Conservation (phyloP, 805 yeast species). For the Groenewaldozyma tartarivorans region DNA sequence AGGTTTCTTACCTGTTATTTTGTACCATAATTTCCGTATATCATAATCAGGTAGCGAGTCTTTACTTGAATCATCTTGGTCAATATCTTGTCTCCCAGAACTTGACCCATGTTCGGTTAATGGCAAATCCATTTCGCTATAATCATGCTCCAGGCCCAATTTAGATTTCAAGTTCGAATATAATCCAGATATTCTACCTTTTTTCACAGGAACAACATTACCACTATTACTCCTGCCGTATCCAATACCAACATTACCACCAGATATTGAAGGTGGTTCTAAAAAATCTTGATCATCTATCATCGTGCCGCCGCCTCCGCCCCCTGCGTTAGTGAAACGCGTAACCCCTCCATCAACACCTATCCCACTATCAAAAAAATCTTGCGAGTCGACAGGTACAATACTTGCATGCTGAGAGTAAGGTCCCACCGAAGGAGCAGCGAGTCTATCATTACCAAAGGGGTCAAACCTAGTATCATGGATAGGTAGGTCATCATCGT, state of each 20-base stretch:
- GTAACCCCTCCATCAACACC: background rate
- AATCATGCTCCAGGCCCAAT: slow-evolving; percentile 20
- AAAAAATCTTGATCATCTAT: slow-evolving; percentile 6
- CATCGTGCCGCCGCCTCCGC: slow-evolving; percentile 1
- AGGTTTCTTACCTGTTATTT: slow-evolving; percentile 20
- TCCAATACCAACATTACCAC: background rate
- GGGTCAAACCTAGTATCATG: background rate
- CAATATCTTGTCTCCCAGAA: background rate
- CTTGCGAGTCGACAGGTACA: slow-evolving; percentile 3
- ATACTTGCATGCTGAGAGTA: background rate
- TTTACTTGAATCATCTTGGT: slow-evolving; percentile 11
- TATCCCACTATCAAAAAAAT: slow-evolving; percentile 1
- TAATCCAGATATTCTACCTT: slow-evolving; percentile 16
- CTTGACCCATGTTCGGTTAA: slow-evolving; percentile 16
- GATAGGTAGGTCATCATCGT: background rate
- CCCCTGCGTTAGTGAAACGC: slow-evolving; percentile 3
- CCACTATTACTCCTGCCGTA: background rate
- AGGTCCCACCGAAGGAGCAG: background rate
- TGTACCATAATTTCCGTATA: slow-evolving; percentile 24
- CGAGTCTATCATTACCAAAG: background rate
- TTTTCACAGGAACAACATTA: slow-evolving; percentile 2
- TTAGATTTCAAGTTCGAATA: slow-evolving; percentile 19
- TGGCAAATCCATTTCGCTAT: slow-evolving; percentile 25
- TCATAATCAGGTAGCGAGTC: slow-evolving; percentile 25
- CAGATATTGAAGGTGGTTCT: background rate